Base-by-base conservation (phyloP, 83 land plant species). In the Picea abies region DNA sequence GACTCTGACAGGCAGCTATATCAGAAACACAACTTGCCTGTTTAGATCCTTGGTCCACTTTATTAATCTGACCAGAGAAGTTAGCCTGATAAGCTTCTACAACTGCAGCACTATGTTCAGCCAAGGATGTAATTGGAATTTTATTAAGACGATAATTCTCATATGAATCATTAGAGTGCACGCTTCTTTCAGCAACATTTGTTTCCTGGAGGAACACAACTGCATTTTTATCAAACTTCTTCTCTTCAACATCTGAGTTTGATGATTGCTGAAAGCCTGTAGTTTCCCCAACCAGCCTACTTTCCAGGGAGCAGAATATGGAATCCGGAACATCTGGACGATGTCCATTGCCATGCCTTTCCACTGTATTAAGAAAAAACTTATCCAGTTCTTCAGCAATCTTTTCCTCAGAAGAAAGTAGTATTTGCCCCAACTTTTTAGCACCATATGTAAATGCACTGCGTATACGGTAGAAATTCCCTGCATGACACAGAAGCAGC, bases 401-500 rank as follows among this genome's bases (percentile, higher is more conserved):
- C 37, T 63, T 61, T 39, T 89, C 94, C 39, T 82, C 76, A 5
- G 96, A 83, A 44, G 78, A 69, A 61, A 84, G 61, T 69, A 97
- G 94, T 12, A 95, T 85, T 49, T 77, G 82, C 10, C 89, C 94
- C 44, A 97, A 88, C 71, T 90, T 96, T 11, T 87, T 82, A 78
- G 99, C 96, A 60, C 98, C 98, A 91, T 84, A 93, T 29, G 88
- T 75, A 72, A 97, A 95, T 79, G 99, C 99, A 89, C 96, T 94
- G 7, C 92, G 90, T 65, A 97, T 97, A 1, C 98, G 86, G 67
- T 65, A 91, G 63, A 95, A 93, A 79, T 92, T 96, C 6, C 96
- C 97, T 96, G 82, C 16, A 85, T 3, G 65, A 78, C 56, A 37
- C 49, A 32, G 2, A 11, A 22, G 15, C 58, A 3, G 15, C 58